Percentiles rank a stretch among this genome's conserved stretches.
phyloP scores from a whole-genome alignment of 2,329 filamentous ascomycete species.

The Albophoma yamanashiensis region DNA sequence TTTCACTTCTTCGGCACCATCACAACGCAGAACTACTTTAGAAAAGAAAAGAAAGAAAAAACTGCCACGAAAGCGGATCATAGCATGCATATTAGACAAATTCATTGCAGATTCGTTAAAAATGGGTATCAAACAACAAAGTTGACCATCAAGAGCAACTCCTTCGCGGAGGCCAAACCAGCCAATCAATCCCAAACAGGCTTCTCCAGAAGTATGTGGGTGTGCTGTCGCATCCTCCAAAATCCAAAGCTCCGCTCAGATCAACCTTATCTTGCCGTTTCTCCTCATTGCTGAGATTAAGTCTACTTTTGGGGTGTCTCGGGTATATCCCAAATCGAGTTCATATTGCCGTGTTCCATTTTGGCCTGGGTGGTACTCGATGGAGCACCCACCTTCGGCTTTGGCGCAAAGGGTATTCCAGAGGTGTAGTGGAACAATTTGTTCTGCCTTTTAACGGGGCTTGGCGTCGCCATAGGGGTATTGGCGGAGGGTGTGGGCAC shows the following conservation, averaged over 20 bases:
- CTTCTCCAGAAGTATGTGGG: not conserved
- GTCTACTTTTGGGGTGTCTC: conserved; percentile 18
- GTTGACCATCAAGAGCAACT: not conserved
- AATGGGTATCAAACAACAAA: conserved; percentile 3
- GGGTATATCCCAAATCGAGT: conserved; percentile 12
- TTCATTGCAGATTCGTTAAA: not conserved
- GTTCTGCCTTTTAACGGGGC: conserved; percentile 21
- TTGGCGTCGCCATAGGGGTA: conserved; percentile 21
- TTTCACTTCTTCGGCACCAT: not conserved
- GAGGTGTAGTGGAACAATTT: conserved; percentile 27
- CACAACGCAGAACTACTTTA: too few species aligned
- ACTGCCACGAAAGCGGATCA: not conserved
- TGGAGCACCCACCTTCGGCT: not conserved
- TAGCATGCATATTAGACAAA: not conserved
- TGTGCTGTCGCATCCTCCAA: not conserved
- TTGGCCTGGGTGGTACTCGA: not conserved
- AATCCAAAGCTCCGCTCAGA: not conserved
- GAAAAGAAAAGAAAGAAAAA: too few species aligned
- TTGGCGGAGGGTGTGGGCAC: conserved; percentile 22
- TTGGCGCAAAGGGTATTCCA: conserved; percentile 35
- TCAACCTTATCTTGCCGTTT: not conserved
- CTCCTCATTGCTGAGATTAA: not conserved
- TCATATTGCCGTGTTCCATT: not conserved
- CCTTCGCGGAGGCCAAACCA: not conserved
- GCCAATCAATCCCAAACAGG: not conserved